Evolutionary conservation across 768 basidiomycete genomes (phyloP).

Genomic region (Boletellus ananiceps): DNA sequence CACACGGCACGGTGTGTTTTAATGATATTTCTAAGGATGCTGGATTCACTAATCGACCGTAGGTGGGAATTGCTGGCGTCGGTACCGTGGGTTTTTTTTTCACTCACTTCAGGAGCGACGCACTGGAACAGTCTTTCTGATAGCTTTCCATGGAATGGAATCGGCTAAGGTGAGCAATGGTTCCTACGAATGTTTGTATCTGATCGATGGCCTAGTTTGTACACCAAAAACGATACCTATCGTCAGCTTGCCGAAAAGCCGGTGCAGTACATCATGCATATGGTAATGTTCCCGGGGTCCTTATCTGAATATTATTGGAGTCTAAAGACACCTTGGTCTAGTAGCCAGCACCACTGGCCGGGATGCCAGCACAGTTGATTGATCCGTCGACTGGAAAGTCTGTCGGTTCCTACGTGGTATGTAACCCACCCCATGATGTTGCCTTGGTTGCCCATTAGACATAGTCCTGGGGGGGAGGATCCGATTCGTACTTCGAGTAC

Average conservation of each 20-base stretch:
- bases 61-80: slow-evolving; percentile 44
- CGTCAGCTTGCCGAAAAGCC: slow-evolving; percentile 46
- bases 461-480: slow-evolving; percentile 67
- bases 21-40: too few relatives aligned
- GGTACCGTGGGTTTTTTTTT: slow-evolving; percentile 39
- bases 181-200: neutral
- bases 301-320: neutral
- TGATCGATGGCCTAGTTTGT: slow-evolving; percentile 26
- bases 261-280: slow-evolving; percentile 45
- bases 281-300: slow-evolving; percentile 27
- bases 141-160: slow-evolving; percentile 60
- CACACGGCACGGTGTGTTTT: slow-evolving; percentile 28
- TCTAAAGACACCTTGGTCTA: neutral
- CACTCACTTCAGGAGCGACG: neutral
- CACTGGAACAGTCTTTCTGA: neutral
- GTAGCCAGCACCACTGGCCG: slow-evolving; percentile 28
- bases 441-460: neutral
- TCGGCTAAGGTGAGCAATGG: slow-evolving; percentile 36
- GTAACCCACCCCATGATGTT: slow-evolving; percentile 11
- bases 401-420: slow-evolving; percentile 52
- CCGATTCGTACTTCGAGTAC: slow-evolving; percentile 77
- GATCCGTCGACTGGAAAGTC: slow-evolving; percentile 49
- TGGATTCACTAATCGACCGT: slow-evolving; percentile 10
- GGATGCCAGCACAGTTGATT: slow-evolving; percentile 56
- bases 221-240: slow-evolving; percentile 61